Evolutionary conservation across 169 alveolate species (phyloP).

Genomic region (Ichthyophthirius multifiliis): DNA sequence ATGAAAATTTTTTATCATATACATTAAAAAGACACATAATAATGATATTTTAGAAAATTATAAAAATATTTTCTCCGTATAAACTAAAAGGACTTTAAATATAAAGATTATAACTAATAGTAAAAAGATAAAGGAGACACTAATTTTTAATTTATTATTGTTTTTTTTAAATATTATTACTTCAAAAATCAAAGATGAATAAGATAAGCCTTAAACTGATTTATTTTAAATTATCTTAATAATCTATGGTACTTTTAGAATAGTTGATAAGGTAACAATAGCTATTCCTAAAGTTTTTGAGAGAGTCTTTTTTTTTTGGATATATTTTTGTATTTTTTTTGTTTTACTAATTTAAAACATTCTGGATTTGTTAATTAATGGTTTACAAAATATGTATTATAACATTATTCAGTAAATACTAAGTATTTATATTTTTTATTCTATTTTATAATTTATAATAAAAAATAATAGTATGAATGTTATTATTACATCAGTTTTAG

Average conservation of each 20-base stretch:
- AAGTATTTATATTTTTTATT: not conserved
- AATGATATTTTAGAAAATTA: constrained; percentile 33
- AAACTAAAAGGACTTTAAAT: constrained; percentile 43
- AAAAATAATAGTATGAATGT: not conserved
- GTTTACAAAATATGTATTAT: not conserved
- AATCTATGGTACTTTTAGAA: constrained; percentile 54
- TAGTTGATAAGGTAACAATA: constrained; percentile 44
- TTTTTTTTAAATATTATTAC: not conserved
- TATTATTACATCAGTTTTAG: not conserved
- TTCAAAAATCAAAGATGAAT: constrained; percentile 23
- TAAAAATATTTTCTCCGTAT: constrained; percentile 54
- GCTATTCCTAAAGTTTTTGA: constrained; percentile 36
- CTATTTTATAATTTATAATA: not conserved
- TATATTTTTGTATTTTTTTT: not conserved
- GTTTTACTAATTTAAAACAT: constrained; percentile 9
- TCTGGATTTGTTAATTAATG: not conserved
- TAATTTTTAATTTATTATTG: not conserved
- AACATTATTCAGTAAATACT: constrained; percentile 27
- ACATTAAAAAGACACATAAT: constrained; percentile 36
- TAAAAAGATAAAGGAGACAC: constrained; percentile 28
- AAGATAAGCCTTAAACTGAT: constrained; percentile 46
- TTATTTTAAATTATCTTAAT: constrained; percentile 24
- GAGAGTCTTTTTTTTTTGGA: not conserved
- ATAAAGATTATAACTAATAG: constrained; percentile 39
- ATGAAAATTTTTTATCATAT: constrained; percentile 23